phyloP scores from a whole-genome alignment of 2,329 filamentous ascomycete genomes.

The Ceratocystis colombiana region DNA sequence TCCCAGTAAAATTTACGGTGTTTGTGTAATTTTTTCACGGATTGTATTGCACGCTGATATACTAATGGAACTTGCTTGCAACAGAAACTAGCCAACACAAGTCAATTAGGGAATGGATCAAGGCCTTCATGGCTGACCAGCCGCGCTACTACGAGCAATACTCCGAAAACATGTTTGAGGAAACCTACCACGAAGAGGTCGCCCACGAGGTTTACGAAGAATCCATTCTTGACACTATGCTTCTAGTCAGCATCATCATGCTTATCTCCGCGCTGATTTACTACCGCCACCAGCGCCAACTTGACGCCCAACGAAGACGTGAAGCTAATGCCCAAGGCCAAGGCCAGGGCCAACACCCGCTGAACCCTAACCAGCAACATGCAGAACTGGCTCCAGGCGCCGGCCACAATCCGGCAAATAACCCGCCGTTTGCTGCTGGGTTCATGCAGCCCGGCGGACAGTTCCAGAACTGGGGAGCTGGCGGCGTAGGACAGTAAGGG shows the following conservation, averaged over 20 bases:
- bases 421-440: conserved; percentile 14
- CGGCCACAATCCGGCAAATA: conserved; percentile 26
- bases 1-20: background rate
- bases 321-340: background rate
- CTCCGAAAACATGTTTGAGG: conserved; percentile 38
- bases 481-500: conserved; percentile 46
- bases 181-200: conserved; percentile 47
- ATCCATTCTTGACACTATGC: conserved; percentile 69
- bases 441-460: conserved; percentile 53
- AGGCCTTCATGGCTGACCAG: conserved; percentile 68
- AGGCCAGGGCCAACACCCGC: conserved; percentile 3
- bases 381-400: conserved; percentile 23
- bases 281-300: conserved; percentile 63
- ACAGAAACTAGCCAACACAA: conserved; percentile 60
- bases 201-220: conserved; percentile 62
- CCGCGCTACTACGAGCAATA: conserved; percentile 54
- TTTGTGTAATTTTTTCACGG: background rate
- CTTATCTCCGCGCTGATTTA: conserved; percentile 70
- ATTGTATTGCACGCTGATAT: too few relatives aligned
- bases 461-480: conserved; percentile 53
- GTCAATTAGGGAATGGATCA: conserved; percentile 76
- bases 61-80: background rate
- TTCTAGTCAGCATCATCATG: conserved; percentile 69
- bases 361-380: conserved; percentile 28
- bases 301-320: conserved; percentile 36